phyloP scores from a whole-genome alignment of 2,329 filamentous ascomycete genomes.

The Cladorrhinum sp. region DNA sequence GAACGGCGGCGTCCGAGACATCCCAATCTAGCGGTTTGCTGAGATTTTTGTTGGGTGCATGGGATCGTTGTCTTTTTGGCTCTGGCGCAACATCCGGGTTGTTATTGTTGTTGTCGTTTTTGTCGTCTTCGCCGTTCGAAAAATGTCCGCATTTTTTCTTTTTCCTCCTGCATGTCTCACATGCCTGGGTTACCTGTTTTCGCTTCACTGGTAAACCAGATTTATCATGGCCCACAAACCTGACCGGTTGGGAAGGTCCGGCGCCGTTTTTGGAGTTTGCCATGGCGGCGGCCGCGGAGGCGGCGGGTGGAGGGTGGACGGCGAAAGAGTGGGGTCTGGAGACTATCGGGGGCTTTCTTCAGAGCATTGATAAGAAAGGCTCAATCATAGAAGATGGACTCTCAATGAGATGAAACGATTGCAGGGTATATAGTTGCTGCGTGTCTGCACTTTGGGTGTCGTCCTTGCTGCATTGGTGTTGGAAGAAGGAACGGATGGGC shows the following conservation, averaged over 20 bases:
- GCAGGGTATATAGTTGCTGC: no score
- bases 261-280: slow-evolving; percentile 8
- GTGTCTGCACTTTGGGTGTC: no score
- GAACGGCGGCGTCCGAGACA: slow-evolving; percentile 13
- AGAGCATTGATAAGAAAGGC: no score
- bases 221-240: slow-evolving; percentile 55
- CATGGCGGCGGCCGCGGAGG: slow-evolving; percentile 3
- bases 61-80: background rate
- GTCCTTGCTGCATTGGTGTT: no score
- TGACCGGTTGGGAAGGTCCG: slow-evolving; percentile 37
- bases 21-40: slow-evolving; percentile 2
- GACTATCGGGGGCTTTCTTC: no score
- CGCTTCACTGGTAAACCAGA: slow-evolving; percentile 56
- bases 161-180: slow-evolving; percentile 51
- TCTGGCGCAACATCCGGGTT: background rate
- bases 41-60: background rate
- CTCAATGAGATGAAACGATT: background rate
- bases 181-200: slow-evolving; percentile 59
- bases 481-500: background rate
- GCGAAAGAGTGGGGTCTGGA: slow-evolving; percentile 2
- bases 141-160: slow-evolving; percentile 35
- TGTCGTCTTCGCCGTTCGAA: background rate
- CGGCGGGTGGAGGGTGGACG: background rate
- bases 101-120: background rate
- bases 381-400: background rate